phyloP scores from a whole-genome alignment of 1,284 basidiomycete genomes.

The Flammula alnicola region DNA sequence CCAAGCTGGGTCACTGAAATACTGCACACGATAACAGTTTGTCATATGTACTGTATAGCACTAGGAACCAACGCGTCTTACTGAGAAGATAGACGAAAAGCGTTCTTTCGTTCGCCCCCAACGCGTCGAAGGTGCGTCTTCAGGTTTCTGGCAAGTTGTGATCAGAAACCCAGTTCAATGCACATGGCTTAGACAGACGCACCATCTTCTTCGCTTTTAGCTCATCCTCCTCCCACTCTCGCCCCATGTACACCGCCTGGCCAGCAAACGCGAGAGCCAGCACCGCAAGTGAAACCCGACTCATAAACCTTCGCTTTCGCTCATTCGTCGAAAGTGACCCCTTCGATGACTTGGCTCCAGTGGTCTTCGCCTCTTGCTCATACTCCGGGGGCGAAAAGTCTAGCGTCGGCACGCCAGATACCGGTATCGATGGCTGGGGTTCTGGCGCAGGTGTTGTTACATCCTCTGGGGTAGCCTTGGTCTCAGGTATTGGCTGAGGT shows the following conservation, averaged over 20 bases:
- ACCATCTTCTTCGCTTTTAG: slow-evolving; percentile 57
- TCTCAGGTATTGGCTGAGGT: slow-evolving; percentile 15
- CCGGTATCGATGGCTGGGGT: slow-evolving; percentile 11
- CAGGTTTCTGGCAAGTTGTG: slow-evolving; percentile 47
- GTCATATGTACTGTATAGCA: no score
- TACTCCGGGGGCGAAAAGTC: slow-evolving; percentile 59
- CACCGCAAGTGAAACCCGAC: slow-evolving; percentile 57
- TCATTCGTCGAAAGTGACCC: slow-evolving; percentile 77
- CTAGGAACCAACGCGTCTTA: slow-evolving; percentile 37
- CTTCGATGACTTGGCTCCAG: slow-evolving; percentile 75
- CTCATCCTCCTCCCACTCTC: slow-evolving; percentile 66
- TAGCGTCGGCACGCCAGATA: slow-evolving; percentile 46
- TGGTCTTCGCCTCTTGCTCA: slow-evolving; percentile 45
- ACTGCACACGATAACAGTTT: no score
- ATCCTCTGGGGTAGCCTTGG: slow-evolving; percentile 4
- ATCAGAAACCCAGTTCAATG: not conserved
- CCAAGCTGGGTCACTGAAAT: slow-evolving; percentile 93
- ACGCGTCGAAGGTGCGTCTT: slow-evolving; percentile 60
- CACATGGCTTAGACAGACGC: slow-evolving; percentile 26
- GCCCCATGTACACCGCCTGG: slow-evolving; percentile 57
- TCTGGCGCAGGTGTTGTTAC: not conserved
- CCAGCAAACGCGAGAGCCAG: slow-evolving; percentile 52
- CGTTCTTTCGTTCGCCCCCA: slow-evolving; percentile 66
- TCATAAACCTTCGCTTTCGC: slow-evolving; percentile 59
- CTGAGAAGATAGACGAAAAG: slow-evolving; percentile 66